These are phyloP conservation scores for Leishmania arabica DNA, from an alignment of 208 protist genomes.

Conservation along the genomic window DNA sequence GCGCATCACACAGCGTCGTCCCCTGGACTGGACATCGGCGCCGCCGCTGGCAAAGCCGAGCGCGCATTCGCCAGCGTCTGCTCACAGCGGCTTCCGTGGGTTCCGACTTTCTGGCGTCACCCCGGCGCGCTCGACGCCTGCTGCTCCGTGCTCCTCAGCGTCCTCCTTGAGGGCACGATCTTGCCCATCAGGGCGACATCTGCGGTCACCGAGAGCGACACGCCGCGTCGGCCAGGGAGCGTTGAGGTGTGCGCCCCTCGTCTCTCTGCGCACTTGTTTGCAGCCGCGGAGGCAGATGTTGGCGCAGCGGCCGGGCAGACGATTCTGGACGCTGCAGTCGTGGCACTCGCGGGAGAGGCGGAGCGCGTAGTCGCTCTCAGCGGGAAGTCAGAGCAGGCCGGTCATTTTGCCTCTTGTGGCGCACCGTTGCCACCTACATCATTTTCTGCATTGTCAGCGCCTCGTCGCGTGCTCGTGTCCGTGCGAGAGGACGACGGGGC, in stretches of 20 bases:
- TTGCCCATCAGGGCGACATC: not conserved
- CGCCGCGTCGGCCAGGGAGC: not conserved
- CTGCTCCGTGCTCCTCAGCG: slow-evolving; percentile 54
- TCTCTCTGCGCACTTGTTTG: not conserved
- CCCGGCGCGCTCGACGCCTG: slow-evolving; percentile 44
- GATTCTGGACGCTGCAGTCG: slow-evolving; percentile 17
- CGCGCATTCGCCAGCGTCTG: not conserved
- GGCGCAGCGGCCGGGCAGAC: slow-evolving; percentile 20
- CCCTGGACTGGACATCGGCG: not conserved
- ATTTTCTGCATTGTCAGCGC: not conserved
- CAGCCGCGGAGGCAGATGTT: not conserved
- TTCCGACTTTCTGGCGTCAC: slow-evolving; percentile 63
- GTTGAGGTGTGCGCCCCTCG: not conserved
- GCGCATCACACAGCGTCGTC: not conserved
- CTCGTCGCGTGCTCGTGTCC: slow-evolving; percentile 14
- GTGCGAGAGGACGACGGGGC: not conserved
- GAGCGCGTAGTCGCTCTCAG: not conserved
- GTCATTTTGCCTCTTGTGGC: not conserved
- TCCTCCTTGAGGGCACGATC: slow-evolving; percentile 31
- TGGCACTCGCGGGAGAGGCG: not conserved
- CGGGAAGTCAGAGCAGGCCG: not conserved
- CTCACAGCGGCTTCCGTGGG: slow-evolving; percentile 5
- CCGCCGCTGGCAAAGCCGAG: not conserved
- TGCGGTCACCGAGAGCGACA: not conserved
- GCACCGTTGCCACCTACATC: not conserved